These are phyloP conservation scores for Arctostaphylos glauca DNA, from an alignment of 148 eudicot genomes.

Conservation along the genomic window DNA sequence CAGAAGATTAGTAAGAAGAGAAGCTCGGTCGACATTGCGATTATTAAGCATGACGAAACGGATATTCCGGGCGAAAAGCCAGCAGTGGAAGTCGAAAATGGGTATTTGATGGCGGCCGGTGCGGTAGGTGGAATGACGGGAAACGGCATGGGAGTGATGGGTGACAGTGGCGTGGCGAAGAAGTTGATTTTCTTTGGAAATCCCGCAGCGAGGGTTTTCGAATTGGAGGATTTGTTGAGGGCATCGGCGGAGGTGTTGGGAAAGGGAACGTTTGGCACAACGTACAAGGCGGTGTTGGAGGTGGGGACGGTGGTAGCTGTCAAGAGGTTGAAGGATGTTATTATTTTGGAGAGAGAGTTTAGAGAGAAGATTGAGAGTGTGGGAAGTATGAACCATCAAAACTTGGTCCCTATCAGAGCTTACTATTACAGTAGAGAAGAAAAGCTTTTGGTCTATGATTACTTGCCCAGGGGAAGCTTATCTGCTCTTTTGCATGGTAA, in stretches of 20 bases:
- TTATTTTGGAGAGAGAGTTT: conserved; percentile 22
- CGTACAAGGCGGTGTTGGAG: conserved; percentile 32
- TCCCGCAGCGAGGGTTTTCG: conserved; percentile 1
- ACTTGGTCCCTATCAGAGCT: conserved; percentile 28
- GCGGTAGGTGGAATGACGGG: no score
- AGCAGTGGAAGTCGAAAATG: no score
- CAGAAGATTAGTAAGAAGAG: no score
- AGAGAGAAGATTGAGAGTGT: conserved; percentile 18
- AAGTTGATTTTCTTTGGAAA: conserved; percentile 18
- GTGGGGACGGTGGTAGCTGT: conserved; percentile 29
- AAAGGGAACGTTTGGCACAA: conserved; percentile 30
- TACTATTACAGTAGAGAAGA: conserved; percentile 30
- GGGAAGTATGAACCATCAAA: conserved; percentile 23
- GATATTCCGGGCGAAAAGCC: no score
- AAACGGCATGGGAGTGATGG: background rate
- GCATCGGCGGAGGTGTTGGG: conserved; percentile 35
- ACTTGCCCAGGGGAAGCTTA: conserved; percentile 29
- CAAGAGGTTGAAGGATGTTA: conserved; percentile 29
- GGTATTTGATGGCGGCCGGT: no score
- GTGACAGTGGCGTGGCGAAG: background rate
- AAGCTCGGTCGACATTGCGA: no score
- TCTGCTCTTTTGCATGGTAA: conserved; percentile 36
- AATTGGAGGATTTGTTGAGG: conserved; percentile 32
- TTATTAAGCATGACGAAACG: no score
- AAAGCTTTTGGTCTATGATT: conserved; percentile 32